Base-by-base conservation (phyloP, 495 filamentous ascomycete genomes). In the Hypoxylon fragiforme region DNA sequence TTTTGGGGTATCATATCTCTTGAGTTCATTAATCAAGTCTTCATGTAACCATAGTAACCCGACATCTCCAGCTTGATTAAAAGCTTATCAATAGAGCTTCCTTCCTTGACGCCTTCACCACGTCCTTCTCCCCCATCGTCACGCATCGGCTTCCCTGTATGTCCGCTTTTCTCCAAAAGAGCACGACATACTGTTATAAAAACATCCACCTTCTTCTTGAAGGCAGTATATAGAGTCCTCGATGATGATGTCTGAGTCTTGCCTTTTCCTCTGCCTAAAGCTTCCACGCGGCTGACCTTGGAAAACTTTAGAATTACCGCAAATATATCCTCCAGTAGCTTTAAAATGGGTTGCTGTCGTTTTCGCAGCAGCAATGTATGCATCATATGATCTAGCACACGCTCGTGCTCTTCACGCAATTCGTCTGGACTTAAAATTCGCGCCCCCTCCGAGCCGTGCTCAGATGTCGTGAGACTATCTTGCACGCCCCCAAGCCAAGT, bases 251-350 rank as follows among this genome's bases (percentile, higher is more conserved):
- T 70, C 30, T 75, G 67, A 24, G 68, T 65, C 20, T 74, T 61
- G 13, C 62, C 56, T 9, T 65, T 70, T 26, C 54, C 60, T 7
- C 45, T 52, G 0, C 44, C 60, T n/a, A 26, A 44, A 3, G 45
- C 64, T 30, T 63, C 57, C 3, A 56, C 32, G 11, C 64, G 60
- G 8, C 62, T 19, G 16, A 57, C 20, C 54, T 72, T 72, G 2
- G 77, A 78, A 65, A 95, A 95, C 9, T 75, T 70, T 11, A 97
- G 72, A 20, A 96, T 82, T 0, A 83, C 64, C 4, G 73, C 74
- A 51, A 95, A 92, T 3, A 91, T 89, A 9, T 87, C 84, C 44
- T 95, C 90, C 0, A 97, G 72, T 0, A 95, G 70, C 32, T 78
- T 80, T 64, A 91, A 78, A 0, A 90, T 83, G 0, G 87, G 83